A percentile compares a stretch with the other conserved stretches of the same genome.
These are phyloP conservation scores for Kwoniella mangroviensis DNA, from an alignment of 768 basidiomycete species.

Conservation along the genomic window DNA sequence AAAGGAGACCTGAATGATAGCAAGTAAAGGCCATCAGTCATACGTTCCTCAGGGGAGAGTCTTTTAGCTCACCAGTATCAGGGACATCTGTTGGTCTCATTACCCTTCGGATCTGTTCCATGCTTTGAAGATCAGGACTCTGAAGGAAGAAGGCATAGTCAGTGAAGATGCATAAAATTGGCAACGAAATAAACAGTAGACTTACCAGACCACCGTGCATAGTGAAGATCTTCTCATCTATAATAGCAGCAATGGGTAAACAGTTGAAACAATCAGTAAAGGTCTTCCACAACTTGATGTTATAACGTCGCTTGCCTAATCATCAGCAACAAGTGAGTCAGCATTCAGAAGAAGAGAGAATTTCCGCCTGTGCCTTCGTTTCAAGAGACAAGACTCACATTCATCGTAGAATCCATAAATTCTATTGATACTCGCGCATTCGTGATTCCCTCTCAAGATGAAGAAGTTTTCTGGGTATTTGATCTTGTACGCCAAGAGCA, in stretches of 20 bases:
- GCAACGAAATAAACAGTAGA: not conserved
- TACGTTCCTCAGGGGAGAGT: too few relatives aligned
- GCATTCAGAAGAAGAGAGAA: not conserved
- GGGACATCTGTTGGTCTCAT: conserved; percentile 99
- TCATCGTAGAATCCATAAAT: conserved; percentile 99
- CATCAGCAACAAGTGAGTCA: not conserved
- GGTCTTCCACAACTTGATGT: conserved; percentile 99
- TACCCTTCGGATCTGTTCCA: conserved; percentile 99
- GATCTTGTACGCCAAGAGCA: conserved; percentile 93
- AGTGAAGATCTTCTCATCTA: conserved; percentile 99
- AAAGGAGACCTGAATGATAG: conserved; percentile 75
- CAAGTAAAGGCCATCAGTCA: too few relatives aligned
- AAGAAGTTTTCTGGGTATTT: conserved; percentile 99
- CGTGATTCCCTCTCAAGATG: conserved; percentile 97
- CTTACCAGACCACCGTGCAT: conserved; percentile 89
- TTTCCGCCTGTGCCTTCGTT: too few relatives aligned
- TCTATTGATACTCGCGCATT: conserved; percentile 98
- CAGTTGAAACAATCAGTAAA: conserved; percentile 99
- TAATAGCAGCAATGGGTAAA: conserved; percentile 97
- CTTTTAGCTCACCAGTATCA: conserved; percentile 77
- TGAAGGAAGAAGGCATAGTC: conserved; percentile 18
- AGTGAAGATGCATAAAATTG: not conserved
- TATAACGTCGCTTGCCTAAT: conserved; percentile 97
- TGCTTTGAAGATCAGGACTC: conserved; percentile 95
- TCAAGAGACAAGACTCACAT: conserved; percentile 66